Percentiles rank a stretch among this genome's conserved stretches.
These are phyloP conservation scores for Solanum hybrid DNA, from an alignment of 305 asterid species.

Conservation along the genomic window DNA sequence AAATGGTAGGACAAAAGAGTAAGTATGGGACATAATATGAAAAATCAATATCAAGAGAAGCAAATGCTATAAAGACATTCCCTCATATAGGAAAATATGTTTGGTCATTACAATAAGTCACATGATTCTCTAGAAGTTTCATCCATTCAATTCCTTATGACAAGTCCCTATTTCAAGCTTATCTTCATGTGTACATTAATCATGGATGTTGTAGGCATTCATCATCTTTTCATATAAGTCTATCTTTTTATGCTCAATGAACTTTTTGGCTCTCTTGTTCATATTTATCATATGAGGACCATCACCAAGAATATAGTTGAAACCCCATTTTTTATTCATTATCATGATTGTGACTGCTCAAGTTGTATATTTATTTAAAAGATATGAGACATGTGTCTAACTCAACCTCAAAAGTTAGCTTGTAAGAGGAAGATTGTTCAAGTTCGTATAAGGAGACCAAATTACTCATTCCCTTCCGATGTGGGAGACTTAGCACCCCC, in stretches of 20 bases:
- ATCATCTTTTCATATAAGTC: not conserved
- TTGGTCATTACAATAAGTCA: not conserved
- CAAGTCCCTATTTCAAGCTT: not conserved
- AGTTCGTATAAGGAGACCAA: not conserved
- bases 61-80: not conserved
- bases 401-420: not conserved
- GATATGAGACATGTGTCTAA: not conserved
- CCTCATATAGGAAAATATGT: not conserved
- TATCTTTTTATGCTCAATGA: not conserved
- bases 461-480: not conserved
- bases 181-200: not conserved
- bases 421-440: not conserved
- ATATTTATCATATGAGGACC: not conserved
- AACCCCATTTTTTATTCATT: not conserved
- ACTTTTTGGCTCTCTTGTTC: not conserved
- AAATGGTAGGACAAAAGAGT: not conserved
- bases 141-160: conserved; percentile 2
- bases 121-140: not conserved
- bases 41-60: not conserved
- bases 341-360: not conserved
- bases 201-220: not conserved
- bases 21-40: not conserved
- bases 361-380: not conserved
- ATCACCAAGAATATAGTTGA: not conserved
- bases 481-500: not conserved